Base-by-base conservation (phyloP, 2,329 filamentous ascomycete genomes). In the Didymella exigua region DNA sequence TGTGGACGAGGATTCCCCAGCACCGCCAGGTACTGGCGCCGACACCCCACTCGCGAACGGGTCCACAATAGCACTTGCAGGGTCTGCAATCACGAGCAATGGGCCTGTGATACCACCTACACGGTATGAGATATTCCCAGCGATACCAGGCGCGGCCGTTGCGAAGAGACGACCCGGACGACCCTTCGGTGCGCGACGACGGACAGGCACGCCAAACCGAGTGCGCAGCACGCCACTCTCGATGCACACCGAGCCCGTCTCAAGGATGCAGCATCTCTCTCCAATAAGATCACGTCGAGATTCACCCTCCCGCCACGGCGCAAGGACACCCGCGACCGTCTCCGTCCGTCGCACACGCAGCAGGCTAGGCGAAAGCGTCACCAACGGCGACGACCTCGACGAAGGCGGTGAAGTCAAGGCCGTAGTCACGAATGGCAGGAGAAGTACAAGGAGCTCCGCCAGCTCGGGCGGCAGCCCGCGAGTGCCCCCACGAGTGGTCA, bases 121-220 rank as follows among this genome's bases (percentile, higher is more conserved):
- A 1, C 84, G 90, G 29, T 96, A 91, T 72, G 88, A 92, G 65
- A 85, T 95, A 34, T 93, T 90, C 66, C 91, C 91, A 8, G 84
- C 88, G 0, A 76, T 89, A 8, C 83, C 83, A 18, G 83, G 83
- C 29, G 74, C 76, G 47, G 66, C 71, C 16, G 58, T 68, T 13
- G 56, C 69, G 3, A 75, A 68, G 54, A 71, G 75, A 5, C 66
- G 73, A 16, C 68, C 72, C 29, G 72, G 70, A 5, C 64, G 75
- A 2, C 75, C 75, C 10, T 76, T 76, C 54, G 73, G 73, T 23
- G 63, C 73, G 14, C 68, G 71, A 19, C 68, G 73, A n/a, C 66
- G 73, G 14, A 73, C 70, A 9, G 68, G 67, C 44, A 75, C 74
- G 1, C 72, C 74, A 6, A 71, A 70, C 33, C 67, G 70, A 19